phyloP scores from a whole-genome alignment of 768 basidiomycete species.

The Podaxis sp. region DNA sequence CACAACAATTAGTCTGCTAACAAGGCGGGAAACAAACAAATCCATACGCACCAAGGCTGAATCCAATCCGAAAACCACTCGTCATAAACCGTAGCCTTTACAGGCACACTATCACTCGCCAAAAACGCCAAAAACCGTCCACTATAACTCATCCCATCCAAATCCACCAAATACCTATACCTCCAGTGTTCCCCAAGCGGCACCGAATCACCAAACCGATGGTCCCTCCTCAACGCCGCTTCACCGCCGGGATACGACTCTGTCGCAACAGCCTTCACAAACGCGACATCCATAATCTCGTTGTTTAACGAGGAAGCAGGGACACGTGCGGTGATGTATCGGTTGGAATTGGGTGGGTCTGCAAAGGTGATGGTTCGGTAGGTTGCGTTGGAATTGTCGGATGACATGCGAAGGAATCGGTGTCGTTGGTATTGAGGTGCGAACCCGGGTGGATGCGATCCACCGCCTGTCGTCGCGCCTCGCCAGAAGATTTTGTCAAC shows the following conservation, averaged over 20 bases:
- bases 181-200: conserved; percentile 82
- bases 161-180: conserved; percentile 84
- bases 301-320: conserved; percentile 47
- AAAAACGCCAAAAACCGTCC: conserved; percentile 79
- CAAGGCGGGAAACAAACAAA: not conserved
- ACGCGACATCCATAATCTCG: conserved; percentile 83
- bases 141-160: conserved; percentile 92
- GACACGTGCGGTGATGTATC: conserved; percentile 9
- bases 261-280: conserved; percentile 70
- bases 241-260: conserved; percentile 74
- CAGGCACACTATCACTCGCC: conserved; percentile 77
- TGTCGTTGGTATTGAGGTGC: conserved; percentile 84
- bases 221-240: conserved; percentile 53
- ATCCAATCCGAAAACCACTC: conserved; percentile 86
- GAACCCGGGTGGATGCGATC: conserved; percentile 83
- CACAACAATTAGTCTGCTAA: not conserved
- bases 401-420: conserved; percentile 79
- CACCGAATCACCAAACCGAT: conserved; percentile 70
- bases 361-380: conserved; percentile 30
- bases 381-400: conserved; percentile 49
- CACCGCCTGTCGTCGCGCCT: conserved; percentile 95
- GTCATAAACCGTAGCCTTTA: conserved; percentile 84
- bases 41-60: conserved; percentile 23
- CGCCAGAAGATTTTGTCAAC: conserved; percentile 90
- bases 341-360: conserved; percentile 17